Conservation (phyloP, 1,139 yeast genomes). For the Geotrichum citri-aurantii region DNA sequence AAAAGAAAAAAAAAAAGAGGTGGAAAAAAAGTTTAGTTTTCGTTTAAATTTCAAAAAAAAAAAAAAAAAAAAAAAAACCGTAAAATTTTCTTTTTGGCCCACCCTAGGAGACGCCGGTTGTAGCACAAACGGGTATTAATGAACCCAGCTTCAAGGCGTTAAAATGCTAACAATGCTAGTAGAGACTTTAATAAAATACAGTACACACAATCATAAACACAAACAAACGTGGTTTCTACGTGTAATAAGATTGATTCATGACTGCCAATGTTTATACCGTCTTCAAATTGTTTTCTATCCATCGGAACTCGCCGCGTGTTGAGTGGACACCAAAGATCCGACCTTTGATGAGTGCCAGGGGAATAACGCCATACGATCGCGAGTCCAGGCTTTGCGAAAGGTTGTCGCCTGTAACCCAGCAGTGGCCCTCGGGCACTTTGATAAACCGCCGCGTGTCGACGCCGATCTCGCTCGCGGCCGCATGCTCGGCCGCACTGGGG, state of each 20-base stretch:
- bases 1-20: no score
- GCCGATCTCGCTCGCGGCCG: conserved; percentile 22
- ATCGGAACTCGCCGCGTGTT: conserved; percentile 16
- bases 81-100: not conserved
- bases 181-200: not conserved
- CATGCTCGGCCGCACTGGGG: conserved; percentile 43
- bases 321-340: conserved; percentile 60
- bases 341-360: conserved; percentile 83
- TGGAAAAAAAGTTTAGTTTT: not conserved
- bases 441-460: conserved; percentile 12
- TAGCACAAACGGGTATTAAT: not conserved
- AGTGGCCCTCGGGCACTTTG: conserved; percentile 55
- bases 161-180: not conserved
- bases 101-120: not conserved
- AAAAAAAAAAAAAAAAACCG: not conserved
- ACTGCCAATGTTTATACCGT: not conserved
- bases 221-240: not conserved
- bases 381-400: conserved; percentile 85
- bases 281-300: conserved; percentile 36
- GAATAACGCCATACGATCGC: conserved; percentile 78
- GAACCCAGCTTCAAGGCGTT: not conserved
- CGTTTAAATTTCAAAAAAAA: not conserved
- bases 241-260: not conserved
- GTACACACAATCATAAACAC: no score
- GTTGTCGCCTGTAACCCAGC: conserved; percentile 97